A percentile compares a stretch with the other conserved stretches of the same genome.
These are phyloP conservation scores for Radiomyces spectabilis DNA, from an alignment of 192 early-diverging fungal species.

Conservation along the genomic window DNA sequence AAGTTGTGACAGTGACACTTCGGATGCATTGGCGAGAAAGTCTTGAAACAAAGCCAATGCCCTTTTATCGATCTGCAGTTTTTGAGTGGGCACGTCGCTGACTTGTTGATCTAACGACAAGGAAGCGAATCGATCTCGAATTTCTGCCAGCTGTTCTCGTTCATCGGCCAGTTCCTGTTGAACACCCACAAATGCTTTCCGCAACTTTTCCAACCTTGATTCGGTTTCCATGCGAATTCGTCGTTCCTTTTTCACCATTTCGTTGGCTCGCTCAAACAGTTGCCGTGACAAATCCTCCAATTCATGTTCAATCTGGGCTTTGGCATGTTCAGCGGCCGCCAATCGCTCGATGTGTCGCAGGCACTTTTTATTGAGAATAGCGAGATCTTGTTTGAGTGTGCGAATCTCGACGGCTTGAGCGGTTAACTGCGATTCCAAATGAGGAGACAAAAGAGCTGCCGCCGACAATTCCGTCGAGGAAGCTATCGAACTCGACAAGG, in stretches of 20 bases:
- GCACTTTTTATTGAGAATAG: slow-evolving; percentile 59
- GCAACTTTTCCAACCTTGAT: slow-evolving; percentile 3
- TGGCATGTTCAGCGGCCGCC: slow-evolving; percentile 75
- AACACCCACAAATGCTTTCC: slow-evolving; percentile 51
- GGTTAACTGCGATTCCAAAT: background rate
- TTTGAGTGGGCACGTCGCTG: no score
- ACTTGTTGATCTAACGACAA: no score
- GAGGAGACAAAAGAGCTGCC: no score
- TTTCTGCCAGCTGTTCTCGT: no score
- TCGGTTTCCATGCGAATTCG: slow-evolving; percentile 32
- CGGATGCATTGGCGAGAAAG: slow-evolving; percentile 55
- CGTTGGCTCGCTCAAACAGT: slow-evolving; percentile 90
- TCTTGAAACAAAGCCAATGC: slow-evolving; percentile 77
- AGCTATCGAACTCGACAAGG: no score
- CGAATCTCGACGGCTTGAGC: background rate
- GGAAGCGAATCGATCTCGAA: no score
- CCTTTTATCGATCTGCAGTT: slow-evolving; percentile 46
- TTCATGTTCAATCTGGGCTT: slow-evolving; percentile 82
- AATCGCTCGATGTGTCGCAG: slow-evolving; percentile 72
- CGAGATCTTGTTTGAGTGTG: slow-evolving; percentile 49
- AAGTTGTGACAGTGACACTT: slow-evolving; percentile 57
- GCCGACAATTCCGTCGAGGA: no score
- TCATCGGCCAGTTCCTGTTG: slow-evolving; percentile 47
- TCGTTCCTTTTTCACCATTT: slow-evolving; percentile 75
- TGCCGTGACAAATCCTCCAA: slow-evolving; percentile 85